These are phyloP conservation scores for Hymenoscyphus linearis DNA, from an alignment of 2,329 filamentous ascomycete genomes.

Conservation along the genomic window DNA sequence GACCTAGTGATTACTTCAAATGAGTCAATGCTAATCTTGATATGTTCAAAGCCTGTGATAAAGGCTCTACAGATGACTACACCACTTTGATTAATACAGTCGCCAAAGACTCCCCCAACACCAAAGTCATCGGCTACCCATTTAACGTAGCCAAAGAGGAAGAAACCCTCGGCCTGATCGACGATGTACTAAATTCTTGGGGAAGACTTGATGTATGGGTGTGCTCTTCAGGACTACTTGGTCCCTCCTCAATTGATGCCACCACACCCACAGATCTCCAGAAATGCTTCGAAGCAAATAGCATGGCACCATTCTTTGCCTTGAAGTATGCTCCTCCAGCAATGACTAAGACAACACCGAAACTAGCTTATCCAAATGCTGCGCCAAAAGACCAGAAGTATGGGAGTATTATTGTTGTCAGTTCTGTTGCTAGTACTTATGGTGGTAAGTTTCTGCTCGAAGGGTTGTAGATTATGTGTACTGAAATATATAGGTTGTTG, in stretches of 20 bases:
- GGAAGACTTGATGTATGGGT: slow-evolving; percentile 57
- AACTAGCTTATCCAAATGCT: slow-evolving; percentile 53
- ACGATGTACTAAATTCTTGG: slow-evolving; percentile 57
- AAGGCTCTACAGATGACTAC: slow-evolving; percentile 37
- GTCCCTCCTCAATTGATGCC: slow-evolving; percentile 49
- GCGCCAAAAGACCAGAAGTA: slow-evolving; percentile 55
- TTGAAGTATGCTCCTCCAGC: slow-evolving; percentile 59
- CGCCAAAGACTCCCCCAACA: slow-evolving; percentile 44
- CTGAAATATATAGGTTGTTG: slow-evolving; percentile 39
- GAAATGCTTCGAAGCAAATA: slow-evolving; percentile 55
- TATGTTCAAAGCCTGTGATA: slow-evolving; percentile 42
- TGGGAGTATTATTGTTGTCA: slow-evolving; percentile 58
- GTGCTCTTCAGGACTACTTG: slow-evolving; percentile 51
- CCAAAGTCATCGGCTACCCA: slow-evolving; percentile 56
- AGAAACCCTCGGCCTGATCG: slow-evolving; percentile 54
- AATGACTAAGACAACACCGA: slow-evolving; percentile 54
- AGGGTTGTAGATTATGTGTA: neutral
- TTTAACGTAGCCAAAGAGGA: slow-evolving; percentile 54
- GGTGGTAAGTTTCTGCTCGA: slow-evolving; percentile 31
- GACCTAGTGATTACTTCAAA: too few relatives aligned
- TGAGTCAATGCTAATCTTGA: neutral
- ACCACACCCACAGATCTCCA: slow-evolving; percentile 52
- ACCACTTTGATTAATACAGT: slow-evolving; percentile 38
- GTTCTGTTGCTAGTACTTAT: slow-evolving; percentile 50
- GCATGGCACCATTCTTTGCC: slow-evolving; percentile 58